These are phyloP conservation scores for Plenodomus tracheiphilus DNA, from an alignment of 2,329 filamentous ascomycete genomes.

Conservation along the genomic window DNA sequence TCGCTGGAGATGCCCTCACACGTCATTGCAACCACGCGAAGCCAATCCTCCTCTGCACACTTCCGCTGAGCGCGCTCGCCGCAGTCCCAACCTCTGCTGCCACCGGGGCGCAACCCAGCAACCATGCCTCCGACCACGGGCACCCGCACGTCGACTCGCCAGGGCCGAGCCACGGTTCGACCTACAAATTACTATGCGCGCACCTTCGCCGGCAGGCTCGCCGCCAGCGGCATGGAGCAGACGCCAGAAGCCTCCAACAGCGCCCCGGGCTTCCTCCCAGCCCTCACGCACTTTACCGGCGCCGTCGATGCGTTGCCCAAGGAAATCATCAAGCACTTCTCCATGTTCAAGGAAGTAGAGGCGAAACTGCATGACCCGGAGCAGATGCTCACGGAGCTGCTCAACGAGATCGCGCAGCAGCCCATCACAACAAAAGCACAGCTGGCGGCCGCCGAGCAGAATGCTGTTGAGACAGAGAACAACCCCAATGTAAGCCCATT, in stretches of 20 bases:
- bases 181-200: conserved; percentile 58
- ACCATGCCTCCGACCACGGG: conserved; percentile 42
- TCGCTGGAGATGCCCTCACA: conserved; percentile 35
- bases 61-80: conserved; percentile 28
- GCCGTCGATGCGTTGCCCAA: conserved; percentile 89
- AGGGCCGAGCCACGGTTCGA: conserved; percentile 51
- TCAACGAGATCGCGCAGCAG: conserved; percentile 62
- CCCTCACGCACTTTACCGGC: conserved; percentile 79
- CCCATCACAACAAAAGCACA: conserved; percentile 48
- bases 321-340: conserved; percentile 94
- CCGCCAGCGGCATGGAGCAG: conserved; percentile 42
- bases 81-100: conserved; percentile 19
- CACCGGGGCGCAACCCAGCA: conserved; percentile 11
- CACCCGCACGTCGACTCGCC: conserved; percentile 49
- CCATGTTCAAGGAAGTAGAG: conserved; percentile 94
- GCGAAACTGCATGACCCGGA: conserved; percentile 92
- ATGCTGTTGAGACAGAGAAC: conserved; percentile 42
- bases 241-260: conserved; percentile 42
- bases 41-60: conserved; percentile 17
- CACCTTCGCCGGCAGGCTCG: conserved; percentile 46
- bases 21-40: conserved; percentile 21
- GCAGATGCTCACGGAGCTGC: conserved; percentile 75
- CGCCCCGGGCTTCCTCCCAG: conserved; percentile 63
- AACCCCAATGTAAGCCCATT: conserved; percentile 47
- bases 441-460: conserved; percentile 28